Evolutionary conservation across 2,329 filamentous ascomycete genomes (phyloP).

Genomic region (Aspergillus sp.): DNA sequence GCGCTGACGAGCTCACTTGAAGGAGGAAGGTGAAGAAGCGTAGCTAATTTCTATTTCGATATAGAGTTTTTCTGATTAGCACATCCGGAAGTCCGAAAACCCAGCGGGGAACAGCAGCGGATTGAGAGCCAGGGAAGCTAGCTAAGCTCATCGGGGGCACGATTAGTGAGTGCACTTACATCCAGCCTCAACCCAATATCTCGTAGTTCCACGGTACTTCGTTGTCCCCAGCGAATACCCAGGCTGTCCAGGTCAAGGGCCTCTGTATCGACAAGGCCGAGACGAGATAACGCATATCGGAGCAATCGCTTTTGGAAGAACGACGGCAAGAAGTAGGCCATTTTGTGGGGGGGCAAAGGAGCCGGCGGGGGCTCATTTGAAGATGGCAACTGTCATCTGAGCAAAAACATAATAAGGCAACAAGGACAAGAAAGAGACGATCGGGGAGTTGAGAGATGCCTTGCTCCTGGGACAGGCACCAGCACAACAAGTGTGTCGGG

Average conservation of each 20-base stretch:
- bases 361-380: slow-evolving; percentile 35
- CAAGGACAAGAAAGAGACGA: slow-evolving; percentile 9
- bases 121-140: slow-evolving; percentile 12
- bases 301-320: slow-evolving; percentile 85
- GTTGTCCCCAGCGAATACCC: slow-evolving; percentile 78
- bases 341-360: slow-evolving; percentile 42
- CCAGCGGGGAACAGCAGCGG: slow-evolving; percentile 11
- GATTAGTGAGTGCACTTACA: slow-evolving; percentile 52
- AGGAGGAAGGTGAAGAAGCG: slow-evolving; percentile 71
- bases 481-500: slow-evolving; percentile 1
- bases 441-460: slow-evolving; percentile 6
- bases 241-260: slow-evolving; percentile 82
- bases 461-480: background rate
- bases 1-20: slow-evolving; percentile 72
- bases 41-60: slow-evolving; percentile 69
- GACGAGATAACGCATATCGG: slow-evolving; percentile 77
- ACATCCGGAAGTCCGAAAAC: slow-evolving; percentile 5
- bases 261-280: slow-evolving; percentile 86
- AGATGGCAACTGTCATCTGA: slow-evolving; percentile 30
- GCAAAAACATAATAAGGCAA: slow-evolving; percentile 24
- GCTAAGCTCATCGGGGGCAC: background rate
- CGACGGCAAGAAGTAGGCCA: slow-evolving; percentile 76
- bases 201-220: slow-evolving; percentile 79
- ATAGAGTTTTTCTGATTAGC: slow-evolving; percentile 25
- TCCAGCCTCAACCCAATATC: slow-evolving; percentile 81